These are phyloP conservation scores for Aphanomyces stellatus DNA, from an alignment of 352 stramenopile species.

Conservation along the genomic window DNA sequence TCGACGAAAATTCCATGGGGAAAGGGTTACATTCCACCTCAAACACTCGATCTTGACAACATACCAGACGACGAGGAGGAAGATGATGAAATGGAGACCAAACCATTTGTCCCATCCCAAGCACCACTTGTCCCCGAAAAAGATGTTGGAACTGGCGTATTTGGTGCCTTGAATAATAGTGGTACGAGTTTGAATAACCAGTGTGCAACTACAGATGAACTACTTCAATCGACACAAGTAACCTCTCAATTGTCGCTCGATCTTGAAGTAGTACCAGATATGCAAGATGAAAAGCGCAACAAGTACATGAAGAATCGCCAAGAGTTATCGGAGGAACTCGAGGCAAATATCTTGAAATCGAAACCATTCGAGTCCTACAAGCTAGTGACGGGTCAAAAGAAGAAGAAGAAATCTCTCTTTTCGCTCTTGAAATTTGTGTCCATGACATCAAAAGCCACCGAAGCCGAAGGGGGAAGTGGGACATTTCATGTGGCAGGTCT, in stretches of 20 bases:
- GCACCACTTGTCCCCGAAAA: slow-evolving; percentile 26
- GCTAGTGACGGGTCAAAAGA: slow-evolving; percentile 67
- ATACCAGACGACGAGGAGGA: slow-evolving; percentile 53
- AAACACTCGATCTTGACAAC: slow-evolving; percentile 54
- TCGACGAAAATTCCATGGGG: slow-evolving; percentile 76
- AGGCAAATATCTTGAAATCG: slow-evolving; percentile 54
- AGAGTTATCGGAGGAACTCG: slow-evolving; percentile 53
- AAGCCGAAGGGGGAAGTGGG: slow-evolving; percentile 27
- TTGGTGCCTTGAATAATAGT: slow-evolving; percentile 79
- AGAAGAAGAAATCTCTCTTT: slow-evolving; percentile 58
- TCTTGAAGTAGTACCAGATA: slow-evolving; percentile 29
- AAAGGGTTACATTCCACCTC: slow-evolving; percentile 57
- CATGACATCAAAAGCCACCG: slow-evolving; percentile 38
- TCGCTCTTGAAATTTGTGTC: slow-evolving; percentile 57
- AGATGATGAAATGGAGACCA: slow-evolving; percentile 37
- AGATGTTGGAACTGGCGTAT: slow-evolving; percentile 75
- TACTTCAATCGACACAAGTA: background rate
- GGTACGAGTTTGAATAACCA: slow-evolving; percentile 23
- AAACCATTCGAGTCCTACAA: slow-evolving; percentile 86
- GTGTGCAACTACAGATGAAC: slow-evolving; percentile 28
- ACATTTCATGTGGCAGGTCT: slow-evolving; percentile 73
- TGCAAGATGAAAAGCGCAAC: slow-evolving; percentile 33
- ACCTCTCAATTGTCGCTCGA: too few relatives aligned
- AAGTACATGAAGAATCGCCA: slow-evolving; percentile 77
- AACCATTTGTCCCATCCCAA: background rate